These are phyloP conservation scores for Diaporthe longicolla DNA, from an alignment of 2,329 filamentous ascomycete genomes.

Conservation along the genomic window DNA sequence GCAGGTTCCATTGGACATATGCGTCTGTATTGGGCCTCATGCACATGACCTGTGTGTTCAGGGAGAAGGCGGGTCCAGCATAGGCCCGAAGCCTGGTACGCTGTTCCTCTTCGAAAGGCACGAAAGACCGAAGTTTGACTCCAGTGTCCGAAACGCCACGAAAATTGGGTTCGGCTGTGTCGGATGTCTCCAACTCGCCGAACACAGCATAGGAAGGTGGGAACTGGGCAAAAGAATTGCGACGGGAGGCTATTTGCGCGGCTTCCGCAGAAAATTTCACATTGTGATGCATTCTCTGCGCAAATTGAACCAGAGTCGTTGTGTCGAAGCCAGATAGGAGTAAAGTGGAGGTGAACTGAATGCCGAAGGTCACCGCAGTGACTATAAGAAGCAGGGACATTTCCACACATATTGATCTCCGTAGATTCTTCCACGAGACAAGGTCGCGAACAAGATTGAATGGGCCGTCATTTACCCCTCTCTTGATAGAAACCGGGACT, in stretches of 20 bases:
- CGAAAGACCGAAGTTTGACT: not conserved
- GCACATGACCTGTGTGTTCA: not conserved
- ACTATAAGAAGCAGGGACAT: not conserved
- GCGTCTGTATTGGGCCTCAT: not conserved
- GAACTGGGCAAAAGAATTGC: not conserved
- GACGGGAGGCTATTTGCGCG: accelerated
- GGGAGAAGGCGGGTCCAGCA: not conserved
- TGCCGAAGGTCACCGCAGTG: not conserved
- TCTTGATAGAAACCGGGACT: not conserved
- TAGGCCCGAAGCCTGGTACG: not conserved
- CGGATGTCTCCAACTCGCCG: not conserved
- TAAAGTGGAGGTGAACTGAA: not conserved
- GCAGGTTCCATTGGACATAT: not conserved
- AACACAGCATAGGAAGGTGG: not conserved
- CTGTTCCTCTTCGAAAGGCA: not conserved
- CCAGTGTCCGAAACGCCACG: not conserved
- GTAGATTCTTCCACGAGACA: not conserved
- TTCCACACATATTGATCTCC: not conserved
- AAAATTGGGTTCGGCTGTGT: not conserved
- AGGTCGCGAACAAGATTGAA: not conserved
- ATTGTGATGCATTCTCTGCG: not conserved
- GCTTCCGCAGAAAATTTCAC: not conserved
- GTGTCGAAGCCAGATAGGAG: not conserved
- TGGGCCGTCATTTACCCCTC: not conserved
- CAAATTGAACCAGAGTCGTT: not conserved